phyloP scores from a whole-genome alignment of 306 rosid genomes.

The Comarum palustre region DNA sequence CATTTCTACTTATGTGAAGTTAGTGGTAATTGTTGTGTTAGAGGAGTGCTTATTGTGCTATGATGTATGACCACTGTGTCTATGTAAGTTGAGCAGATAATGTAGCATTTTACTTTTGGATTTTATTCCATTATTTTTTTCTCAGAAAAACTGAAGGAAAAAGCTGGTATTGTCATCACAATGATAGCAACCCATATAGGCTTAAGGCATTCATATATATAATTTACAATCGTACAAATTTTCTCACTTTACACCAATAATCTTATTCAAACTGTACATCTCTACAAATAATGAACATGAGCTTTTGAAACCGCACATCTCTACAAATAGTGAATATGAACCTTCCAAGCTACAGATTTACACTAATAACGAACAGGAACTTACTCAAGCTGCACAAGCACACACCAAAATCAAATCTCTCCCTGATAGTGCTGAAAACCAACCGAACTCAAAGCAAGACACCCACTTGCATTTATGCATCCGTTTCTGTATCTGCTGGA shows the following conservation, averaged over 20 bases:
- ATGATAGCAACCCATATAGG: not conserved
- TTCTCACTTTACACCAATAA: slow-evolving; percentile 10
- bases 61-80: slow-evolving; percentile 7
- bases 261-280: not conserved
- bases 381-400: slow-evolving; percentile 3
- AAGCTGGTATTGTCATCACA: not conserved
- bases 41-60: not conserved
- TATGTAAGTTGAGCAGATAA: slow-evolving; percentile 12
- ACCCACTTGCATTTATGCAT: not conserved
- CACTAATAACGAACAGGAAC: not conserved
- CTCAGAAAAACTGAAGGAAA: slow-evolving; percentile 4
- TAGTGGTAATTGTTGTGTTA: slow-evolving; percentile 15
- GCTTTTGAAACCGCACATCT: not conserved
- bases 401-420: slow-evolving; percentile 14
- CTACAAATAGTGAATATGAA: slow-evolving; percentile 1
- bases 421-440: not conserved
- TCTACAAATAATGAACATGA: not conserved
- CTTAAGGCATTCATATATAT: not conserved
- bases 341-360: not conserved
- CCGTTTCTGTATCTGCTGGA: slow-evolving; percentile 20
- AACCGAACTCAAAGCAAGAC: slow-evolving; percentile 13
- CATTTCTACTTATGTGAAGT: not conserved
- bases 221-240: slow-evolving; percentile 5
- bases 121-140: slow-evolving; percentile 7
- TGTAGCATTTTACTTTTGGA: slow-evolving; percentile 5